Percentiles rank a stretch among this genome's conserved stretches.
Conservation (phyloP, 352 stramenopile species). For the Globisporangium parvum region DNA sequence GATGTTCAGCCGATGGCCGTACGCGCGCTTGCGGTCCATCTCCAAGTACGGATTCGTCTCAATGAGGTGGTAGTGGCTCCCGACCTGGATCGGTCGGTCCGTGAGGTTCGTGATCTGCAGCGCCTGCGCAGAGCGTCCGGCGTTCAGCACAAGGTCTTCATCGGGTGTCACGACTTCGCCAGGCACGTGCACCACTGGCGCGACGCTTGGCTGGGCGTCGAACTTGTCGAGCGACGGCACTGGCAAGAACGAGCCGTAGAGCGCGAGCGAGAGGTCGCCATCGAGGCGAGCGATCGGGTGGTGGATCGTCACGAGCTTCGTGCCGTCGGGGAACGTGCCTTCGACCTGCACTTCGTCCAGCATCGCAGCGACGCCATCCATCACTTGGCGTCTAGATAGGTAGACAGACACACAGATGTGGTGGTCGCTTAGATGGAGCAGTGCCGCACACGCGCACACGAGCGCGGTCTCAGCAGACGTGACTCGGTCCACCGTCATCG, state of each 20-base stretch:
- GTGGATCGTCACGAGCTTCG: constrained; percentile 96
- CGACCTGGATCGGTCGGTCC: constrained; percentile 93
- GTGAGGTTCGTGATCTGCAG: constrained; percentile 93
- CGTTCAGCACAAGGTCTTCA: constrained; percentile 82
- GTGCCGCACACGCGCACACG: no score
- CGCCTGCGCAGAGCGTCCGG: constrained; percentile 55
- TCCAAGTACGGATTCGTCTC: constrained; percentile 94
- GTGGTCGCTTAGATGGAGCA: no score
- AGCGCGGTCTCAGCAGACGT: no score
- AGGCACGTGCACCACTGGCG: constrained; percentile 20
- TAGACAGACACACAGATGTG: not conserved
- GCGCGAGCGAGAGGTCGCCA: constrained; percentile 87
- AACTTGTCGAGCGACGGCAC: constrained; percentile 78
- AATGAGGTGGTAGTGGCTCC: constrained; percentile 95
- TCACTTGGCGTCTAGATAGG: constrained; percentile 82
- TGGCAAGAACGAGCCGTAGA: constrained; percentile 94
- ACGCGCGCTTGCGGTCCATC: constrained; percentile 90
- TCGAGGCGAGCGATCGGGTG: constrained; percentile 87
- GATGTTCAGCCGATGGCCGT: constrained; percentile 94
- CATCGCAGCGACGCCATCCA: constrained; percentile 88
- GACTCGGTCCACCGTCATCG: not conserved
- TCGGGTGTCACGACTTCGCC: constrained; percentile 60
- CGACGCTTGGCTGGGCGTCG: constrained; percentile 12
- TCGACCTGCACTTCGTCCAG: constrained; percentile 95
- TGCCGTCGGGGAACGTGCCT: constrained; percentile 96